These are phyloP conservation scores for Fraxinus platypoda DNA, from an alignment of 305 asterid genomes.

Conservation along the genomic window DNA sequence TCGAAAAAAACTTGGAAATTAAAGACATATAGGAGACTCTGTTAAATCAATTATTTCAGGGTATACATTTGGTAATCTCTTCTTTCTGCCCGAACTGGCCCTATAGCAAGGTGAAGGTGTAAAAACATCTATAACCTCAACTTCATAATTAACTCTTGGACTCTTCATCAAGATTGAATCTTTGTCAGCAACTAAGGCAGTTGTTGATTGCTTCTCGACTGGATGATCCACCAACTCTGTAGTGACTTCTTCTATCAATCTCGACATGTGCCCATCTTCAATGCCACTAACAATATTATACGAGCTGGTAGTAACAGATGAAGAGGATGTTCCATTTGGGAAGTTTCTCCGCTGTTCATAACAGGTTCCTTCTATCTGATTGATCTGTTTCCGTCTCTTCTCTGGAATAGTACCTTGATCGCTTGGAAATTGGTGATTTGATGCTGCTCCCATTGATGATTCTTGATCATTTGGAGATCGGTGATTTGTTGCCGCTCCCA, in stretches of 20 bases:
- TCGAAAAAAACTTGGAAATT: neutral
- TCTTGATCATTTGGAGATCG: slow-evolving; percentile 14
- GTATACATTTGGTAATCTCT: slow-evolving; percentile 39
- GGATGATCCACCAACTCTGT: slow-evolving; percentile 11
- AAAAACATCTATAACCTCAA: slow-evolving; percentile 61
- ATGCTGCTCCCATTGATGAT: slow-evolving; percentile 14
- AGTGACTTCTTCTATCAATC: slow-evolving; percentile 21
- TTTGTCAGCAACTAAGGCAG: slow-evolving; percentile 16
- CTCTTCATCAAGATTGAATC: slow-evolving; percentile 23
- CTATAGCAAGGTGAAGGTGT: slow-evolving; percentile 62
- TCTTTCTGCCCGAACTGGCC: slow-evolving; percentile 36
- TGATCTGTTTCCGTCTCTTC: slow-evolving; percentile 7
- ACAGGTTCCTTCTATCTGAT: slow-evolving; percentile 22
- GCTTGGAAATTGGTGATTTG: slow-evolving; percentile 6
- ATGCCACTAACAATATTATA: neutral
- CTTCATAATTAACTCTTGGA: slow-evolving; percentile 21
- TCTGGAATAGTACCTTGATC: slow-evolving; percentile 15
- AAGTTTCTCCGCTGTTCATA: slow-evolving; percentile 13
- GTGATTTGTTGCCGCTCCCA: slow-evolving; percentile 2
- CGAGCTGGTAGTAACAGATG: slow-evolving; percentile 10
- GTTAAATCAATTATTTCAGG: slow-evolving; percentile 87
- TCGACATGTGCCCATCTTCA: slow-evolving; percentile 29
- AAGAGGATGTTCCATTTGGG: slow-evolving; percentile 15
- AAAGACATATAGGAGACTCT: slow-evolving; percentile 61
- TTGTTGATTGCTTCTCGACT: slow-evolving; percentile 20